These are phyloP conservation scores for Aspergillaceae sp. DNA, from an alignment of 2,329 filamentous ascomycete species.

Conservation along the genomic window DNA sequence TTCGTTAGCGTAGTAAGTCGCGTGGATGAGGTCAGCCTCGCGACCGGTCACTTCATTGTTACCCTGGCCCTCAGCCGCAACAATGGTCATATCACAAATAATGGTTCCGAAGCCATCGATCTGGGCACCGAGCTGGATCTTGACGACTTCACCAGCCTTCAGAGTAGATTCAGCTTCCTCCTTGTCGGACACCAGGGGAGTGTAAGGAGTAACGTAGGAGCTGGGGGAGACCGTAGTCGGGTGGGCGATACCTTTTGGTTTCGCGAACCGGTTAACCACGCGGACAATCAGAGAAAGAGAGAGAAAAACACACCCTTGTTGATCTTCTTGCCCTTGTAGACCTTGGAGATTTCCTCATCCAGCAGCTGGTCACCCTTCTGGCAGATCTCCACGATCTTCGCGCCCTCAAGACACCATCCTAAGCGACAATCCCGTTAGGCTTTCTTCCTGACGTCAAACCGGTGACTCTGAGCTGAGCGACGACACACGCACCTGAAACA, in stretches of 20 bases:
- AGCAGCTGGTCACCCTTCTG: slow-evolving; percentile 92
- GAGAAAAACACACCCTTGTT: slow-evolving; percentile 59
- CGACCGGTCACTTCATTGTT: slow-evolving; percentile 63
- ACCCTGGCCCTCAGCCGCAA: slow-evolving; percentile 53
- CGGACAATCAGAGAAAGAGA: too few relatives aligned
- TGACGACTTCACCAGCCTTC: slow-evolving; percentile 78
- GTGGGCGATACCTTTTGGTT: slow-evolving; percentile 67
- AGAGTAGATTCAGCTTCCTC: slow-evolving; percentile 72
- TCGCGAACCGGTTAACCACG: background rate
- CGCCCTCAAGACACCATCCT: slow-evolving; percentile 68
- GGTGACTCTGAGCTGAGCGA: background rate
- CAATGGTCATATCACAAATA: slow-evolving; percentile 84
- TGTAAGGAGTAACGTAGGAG: slow-evolving; percentile 94
- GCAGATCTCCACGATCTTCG: slow-evolving; percentile 90
- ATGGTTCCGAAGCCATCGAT: slow-evolving; percentile 96
- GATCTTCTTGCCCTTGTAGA: slow-evolving; percentile 98
- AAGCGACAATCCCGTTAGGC: slow-evolving; percentile 1
- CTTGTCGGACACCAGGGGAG: slow-evolving; percentile 76
- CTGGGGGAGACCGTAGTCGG: slow-evolving; percentile 91
- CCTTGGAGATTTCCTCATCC: slow-evolving; percentile 86
- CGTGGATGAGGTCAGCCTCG: slow-evolving; percentile 77
- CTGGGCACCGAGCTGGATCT: slow-evolving; percentile 98
- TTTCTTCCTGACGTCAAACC: background rate
- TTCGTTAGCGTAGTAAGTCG: slow-evolving; percentile 93
- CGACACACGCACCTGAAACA: slow-evolving; percentile 50